Evolutionary conservation across 2,329 filamentous ascomycete genomes (phyloP).

Genomic region (Ceratocystis variospora): DNA sequence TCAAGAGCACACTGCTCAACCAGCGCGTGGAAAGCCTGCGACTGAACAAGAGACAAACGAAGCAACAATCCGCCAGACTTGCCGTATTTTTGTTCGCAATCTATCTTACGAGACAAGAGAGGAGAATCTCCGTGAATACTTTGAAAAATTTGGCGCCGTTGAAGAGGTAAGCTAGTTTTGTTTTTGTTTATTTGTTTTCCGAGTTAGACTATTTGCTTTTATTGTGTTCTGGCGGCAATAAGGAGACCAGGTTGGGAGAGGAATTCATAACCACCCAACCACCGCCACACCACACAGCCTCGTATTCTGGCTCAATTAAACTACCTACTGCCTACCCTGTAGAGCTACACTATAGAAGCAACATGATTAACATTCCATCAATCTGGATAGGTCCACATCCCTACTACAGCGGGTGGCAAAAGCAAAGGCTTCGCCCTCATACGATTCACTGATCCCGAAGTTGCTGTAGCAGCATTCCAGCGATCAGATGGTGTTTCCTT

Average conservation of each 20-base stretch:
- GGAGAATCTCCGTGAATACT: conserved; percentile 59
- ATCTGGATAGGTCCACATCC: conserved; percentile 63
- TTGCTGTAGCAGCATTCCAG: conserved; percentile 66
- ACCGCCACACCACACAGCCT: not conserved
- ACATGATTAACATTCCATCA: conserved; percentile 19
- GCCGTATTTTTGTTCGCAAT: conserved; percentile 78
- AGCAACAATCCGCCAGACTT: conserved; percentile 54
- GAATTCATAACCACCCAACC: too few species aligned
- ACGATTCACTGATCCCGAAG: conserved; percentile 56
- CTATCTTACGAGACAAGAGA: conserved; percentile 68
- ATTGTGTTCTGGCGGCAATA: not conserved
- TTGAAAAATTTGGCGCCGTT: conserved; percentile 58
- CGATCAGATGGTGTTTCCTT: conserved; percentile 73
- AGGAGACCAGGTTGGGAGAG: not conserved
- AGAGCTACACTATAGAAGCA: not conserved
- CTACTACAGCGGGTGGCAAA: conserved; percentile 55
- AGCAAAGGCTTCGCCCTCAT: conserved; percentile 89
- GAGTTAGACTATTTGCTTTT: not conserved
- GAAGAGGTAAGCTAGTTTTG: conserved; percentile 63
- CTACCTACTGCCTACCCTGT: too few species aligned
- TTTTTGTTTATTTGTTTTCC: not conserved
- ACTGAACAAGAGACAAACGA: conserved; percentile 32
- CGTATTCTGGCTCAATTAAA: not conserved
- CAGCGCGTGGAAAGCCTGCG: not conserved
- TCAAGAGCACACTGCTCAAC: not conserved